Evolutionary conservation across 169 alveolate genomes (phyloP), one percentile per base, ranked within the genome.

Genomic region (Plasmodium knowlesi): DNA sequence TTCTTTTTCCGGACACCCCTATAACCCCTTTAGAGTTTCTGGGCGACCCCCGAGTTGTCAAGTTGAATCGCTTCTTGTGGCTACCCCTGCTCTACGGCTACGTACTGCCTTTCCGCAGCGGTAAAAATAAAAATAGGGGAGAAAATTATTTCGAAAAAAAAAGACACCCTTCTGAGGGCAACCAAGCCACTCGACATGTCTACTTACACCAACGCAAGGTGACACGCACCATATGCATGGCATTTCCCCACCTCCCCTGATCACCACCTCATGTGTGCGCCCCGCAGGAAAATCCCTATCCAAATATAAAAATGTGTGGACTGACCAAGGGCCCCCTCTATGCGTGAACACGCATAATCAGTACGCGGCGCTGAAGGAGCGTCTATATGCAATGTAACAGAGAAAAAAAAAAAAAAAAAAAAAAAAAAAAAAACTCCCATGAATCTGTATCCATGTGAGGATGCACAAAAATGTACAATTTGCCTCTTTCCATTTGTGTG

Each of bases 31-130:
- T 92, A 95, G 97, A 95, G 50, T 95, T 95, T 72, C 71, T 95
- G 53, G 76, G 93, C 3, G 97, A 95, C 70, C 86, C 94, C 37
- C 76, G 97, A 53, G 96, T 95, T 71, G 83, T 95, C 19, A 95
- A 95, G 80, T 16, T 83, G 41, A 94, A 95, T 57, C 67, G 95
- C 16, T 41, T 91, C 46, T n/a, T 91, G 19, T 93, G 97, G 96
- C 82, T 82, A 3, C 95, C 96, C 57, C 28, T 95, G 22, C 89
- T 93, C 28, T 76, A 95, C 85, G 19, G 54, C 19, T 54, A 46
- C 70, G 78, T 95, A 22, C 92, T 95, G 16, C 97, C 97, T 9
- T 70, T 93, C 25, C 82, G 96, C 53, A 83, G 95, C 72, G 80
- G 97, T 95, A 86, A 71, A 85, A 12, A 46, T 30, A 61, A 32